A percentile compares a stretch with the other conserved stretches of the same genome.
Conservation (phyloP, 2,329 filamentous ascomycete genomes). For the Xenoacremonium recifei region DNA sequence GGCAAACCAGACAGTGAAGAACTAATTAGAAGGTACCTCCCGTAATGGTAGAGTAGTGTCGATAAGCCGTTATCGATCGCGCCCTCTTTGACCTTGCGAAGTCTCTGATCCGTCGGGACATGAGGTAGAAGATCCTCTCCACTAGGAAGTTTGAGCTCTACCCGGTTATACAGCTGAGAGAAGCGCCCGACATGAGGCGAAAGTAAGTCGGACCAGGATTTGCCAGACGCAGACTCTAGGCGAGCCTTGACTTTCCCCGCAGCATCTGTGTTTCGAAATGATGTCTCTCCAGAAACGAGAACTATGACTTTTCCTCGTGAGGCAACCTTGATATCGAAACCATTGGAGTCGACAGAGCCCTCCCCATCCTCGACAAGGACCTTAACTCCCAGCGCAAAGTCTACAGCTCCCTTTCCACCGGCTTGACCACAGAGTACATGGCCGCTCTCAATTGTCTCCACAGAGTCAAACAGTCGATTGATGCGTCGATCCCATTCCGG, state of each 20-base stretch:
- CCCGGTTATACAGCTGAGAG: not conserved
- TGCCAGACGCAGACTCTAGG: not conserved
- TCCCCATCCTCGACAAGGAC: not conserved
- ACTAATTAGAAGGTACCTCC: conserved; percentile 30
- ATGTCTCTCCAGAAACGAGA: not conserved
- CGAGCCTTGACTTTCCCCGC: not conserved
- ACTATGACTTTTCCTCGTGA: not conserved
- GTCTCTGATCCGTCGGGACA: not conserved
- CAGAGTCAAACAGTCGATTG: not conserved
- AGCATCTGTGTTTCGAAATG: not conserved
- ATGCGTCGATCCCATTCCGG: not conserved
- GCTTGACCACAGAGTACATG: not conserved
- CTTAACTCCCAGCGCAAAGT: not conserved
- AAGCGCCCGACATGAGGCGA: not conserved
- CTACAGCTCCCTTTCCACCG: not conserved
- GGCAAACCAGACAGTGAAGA: conserved; percentile 26
- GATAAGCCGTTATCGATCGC: not conserved
- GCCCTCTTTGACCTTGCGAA: not conserved
- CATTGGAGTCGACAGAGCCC: not conserved
- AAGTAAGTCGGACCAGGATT: not conserved
- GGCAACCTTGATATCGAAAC: not conserved
- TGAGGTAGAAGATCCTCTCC: not conserved
- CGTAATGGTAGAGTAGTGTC: conserved; percentile 26
- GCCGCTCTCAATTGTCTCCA: not conserved
- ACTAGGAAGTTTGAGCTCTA: not conserved